phyloP scores from a whole-genome alignment of 805 yeast genomes.

The Saturnispora diversa region DNA sequence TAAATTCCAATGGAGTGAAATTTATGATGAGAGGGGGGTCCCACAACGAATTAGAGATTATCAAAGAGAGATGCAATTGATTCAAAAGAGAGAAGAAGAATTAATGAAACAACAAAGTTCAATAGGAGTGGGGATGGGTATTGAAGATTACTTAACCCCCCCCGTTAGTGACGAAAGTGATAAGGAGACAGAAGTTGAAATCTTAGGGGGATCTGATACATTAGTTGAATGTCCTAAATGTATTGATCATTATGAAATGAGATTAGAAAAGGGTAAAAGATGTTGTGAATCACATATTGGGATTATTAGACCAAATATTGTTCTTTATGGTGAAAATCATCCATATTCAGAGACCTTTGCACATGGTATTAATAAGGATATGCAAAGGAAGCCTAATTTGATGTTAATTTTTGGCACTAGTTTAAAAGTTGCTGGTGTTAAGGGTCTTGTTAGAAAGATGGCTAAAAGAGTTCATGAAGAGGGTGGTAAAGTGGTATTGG shows the following conservation, averaged over 20 bases:
- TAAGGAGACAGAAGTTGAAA: slow-evolving; percentile 7
- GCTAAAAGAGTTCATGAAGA: slow-evolving; percentile 62
- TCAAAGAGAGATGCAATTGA: slow-evolving; percentile 5
- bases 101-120: too few species aligned
- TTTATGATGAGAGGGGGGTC: slow-evolving; percentile 31
- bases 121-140: too few species aligned
- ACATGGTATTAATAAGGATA: slow-evolving; percentile 57
- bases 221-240: slow-evolving; percentile 77
- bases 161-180: slow-evolving; percentile 10
- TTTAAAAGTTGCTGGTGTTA: slow-evolving; percentile 83
- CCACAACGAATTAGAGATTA: slow-evolving; percentile 3
- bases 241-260: slow-evolving; percentile 42
- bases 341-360: slow-evolving; percentile 79
- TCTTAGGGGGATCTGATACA: slow-evolving; percentile 40
- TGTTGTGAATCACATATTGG: slow-evolving; percentile 67
- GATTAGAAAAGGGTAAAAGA: slow-evolving; percentile 67
- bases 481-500: slow-evolving; percentile 69
- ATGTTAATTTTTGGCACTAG: slow-evolving; percentile 91
- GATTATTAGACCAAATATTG: slow-evolving; percentile 77
- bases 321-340: slow-evolving; percentile 89
- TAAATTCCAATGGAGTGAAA: slow-evolving; percentile 50
- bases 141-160: slow-evolving; percentile 4
- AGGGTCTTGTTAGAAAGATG: slow-evolving; percentile 59
- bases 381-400: slow-evolving; percentile 62
- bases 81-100: slow-evolving; percentile 2